Evolutionary conservation across 1,284 basidiomycete genomes (phyloP), one percentile per base, ranked within the genome.

Genomic region (Dichomitus squalens): DNA sequence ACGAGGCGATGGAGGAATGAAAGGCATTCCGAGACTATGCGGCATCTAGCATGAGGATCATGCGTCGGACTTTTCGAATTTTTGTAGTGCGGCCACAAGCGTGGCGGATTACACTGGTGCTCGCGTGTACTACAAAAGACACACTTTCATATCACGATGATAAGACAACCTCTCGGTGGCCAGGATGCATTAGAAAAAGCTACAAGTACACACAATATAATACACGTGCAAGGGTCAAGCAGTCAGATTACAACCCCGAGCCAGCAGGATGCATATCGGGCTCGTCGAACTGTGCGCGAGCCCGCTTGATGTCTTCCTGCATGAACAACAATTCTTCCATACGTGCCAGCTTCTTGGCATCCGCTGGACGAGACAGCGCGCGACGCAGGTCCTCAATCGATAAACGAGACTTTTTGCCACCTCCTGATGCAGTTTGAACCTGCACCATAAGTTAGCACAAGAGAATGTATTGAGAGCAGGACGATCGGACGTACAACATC

Each of bases 301-400:
- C 93, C n/a, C 91, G 85, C 68, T 93, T 92, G 74, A 95, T 94
- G 64, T 93, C 93, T 70, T 94, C 92, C 69, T 94, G 91, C 88
- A 94, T 93, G 77, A 93, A 93, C 29, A 95, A 71, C 35, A 95
- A 76, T 71, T 95, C 93, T 71, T 95, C 92, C 84, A 95, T 87
- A 59, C 93, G 80, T 25, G 92, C 91, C 33, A 95, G 82, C 69
- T 95, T 95, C 74, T 93, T 93, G 31, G 88, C 85, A 66, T 94
- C 91, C 16, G 89, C 88, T 2, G 88, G 86, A 49, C 86, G 78
- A 23, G 89, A 89, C 31, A 95, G 73, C 6, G 83, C 88, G 55
- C 87, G 82, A 18, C 92, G 83, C 43, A 95, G 76, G 67, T 94
- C 92, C 68, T 95, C 93, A 52, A 93, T 85, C 1, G 90, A 87